phyloP scores from a whole-genome alignment of 139 green algal genomes.

The Chlamydomonas urium region DNA sequence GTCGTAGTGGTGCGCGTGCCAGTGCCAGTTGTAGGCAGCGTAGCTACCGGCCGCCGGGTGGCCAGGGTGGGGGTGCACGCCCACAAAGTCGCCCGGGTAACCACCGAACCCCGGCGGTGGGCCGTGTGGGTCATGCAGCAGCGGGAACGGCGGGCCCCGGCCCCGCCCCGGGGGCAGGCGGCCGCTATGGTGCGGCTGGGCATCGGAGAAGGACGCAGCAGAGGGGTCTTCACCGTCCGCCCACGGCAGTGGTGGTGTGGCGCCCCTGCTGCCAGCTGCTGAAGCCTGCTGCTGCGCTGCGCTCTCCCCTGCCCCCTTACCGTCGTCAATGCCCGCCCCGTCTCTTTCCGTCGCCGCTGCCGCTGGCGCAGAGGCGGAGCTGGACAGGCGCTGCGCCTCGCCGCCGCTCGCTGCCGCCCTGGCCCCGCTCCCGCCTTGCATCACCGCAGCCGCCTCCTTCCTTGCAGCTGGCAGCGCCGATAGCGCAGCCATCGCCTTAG shows the following conservation, averaged over 20 bases:
- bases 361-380: not conserved
- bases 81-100: too few species aligned
- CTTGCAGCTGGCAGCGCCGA: not conserved
- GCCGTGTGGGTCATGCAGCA: too few species aligned
- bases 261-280: not conserved
- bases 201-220: too few species aligned
- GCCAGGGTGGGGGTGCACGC: too few species aligned
- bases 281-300: not conserved
- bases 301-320: not conserved
- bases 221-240: too few species aligned
- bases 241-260: constrained; percentile 1
- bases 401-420: not conserved
- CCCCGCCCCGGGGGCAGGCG: too few species aligned
- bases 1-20: constrained; percentile 8
- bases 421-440: not conserved
- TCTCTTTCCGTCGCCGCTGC: too few species aligned
- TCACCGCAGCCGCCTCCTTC: not conserved
- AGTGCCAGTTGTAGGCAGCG: constrained; percentile 22
- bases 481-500: constrained; percentile 9
- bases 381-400: not conserved
- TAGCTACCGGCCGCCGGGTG: too few species aligned
- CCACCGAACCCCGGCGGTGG: too few species aligned
- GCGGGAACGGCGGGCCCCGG: too few species aligned
- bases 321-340: too few species aligned
- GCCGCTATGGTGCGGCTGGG: too few species aligned